A percentile compares a stretch with the other conserved stretches of the same genome.
Conservation (phyloP, 805 yeast genomes). For the Ogataea nakhonphanomensis region DNA sequence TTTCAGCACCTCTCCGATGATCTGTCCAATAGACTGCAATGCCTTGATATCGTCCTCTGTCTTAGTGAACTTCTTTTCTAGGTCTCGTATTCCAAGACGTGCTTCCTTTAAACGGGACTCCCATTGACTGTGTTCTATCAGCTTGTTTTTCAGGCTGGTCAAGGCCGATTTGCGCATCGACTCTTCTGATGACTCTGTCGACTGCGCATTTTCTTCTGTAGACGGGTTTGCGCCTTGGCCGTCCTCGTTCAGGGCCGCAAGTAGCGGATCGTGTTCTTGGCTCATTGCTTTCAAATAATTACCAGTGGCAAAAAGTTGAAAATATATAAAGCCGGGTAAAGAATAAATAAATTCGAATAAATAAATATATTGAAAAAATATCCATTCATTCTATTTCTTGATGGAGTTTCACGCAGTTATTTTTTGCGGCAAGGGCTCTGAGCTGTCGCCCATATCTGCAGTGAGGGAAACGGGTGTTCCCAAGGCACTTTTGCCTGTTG, state of each 20-base stretch:
- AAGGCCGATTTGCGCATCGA: constrained; percentile 64
- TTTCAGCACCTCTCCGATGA: constrained; percentile 94
- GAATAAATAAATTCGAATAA: neutral
- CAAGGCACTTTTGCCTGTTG: constrained; percentile 87
- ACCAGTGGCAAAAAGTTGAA: constrained; percentile 12
- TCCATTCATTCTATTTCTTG: neutral
- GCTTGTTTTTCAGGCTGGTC: constrained; percentile 73
- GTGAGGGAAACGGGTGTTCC: constrained; percentile 61
- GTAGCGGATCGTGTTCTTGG: constrained; percentile 68
- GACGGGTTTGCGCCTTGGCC: constrained; percentile 11
- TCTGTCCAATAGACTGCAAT: constrained; percentile 93
- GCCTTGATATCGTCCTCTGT: constrained; percentile 98
- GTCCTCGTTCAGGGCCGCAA: constrained; percentile 57
- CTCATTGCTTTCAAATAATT: constrained; percentile 24
- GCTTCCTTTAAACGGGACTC: constrained; percentile 85
- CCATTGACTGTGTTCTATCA: constrained; percentile 91
- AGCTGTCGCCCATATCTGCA: constrained; percentile 67
- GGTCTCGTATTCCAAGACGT: constrained; percentile 75
- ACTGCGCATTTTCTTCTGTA: constrained; percentile 22
- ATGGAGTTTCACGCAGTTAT: constrained; percentile 92
- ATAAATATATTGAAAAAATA: neutral
- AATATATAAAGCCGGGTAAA: constrained; percentile 12
- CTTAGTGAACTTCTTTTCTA: constrained; percentile 81
- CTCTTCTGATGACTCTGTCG: constrained; percentile 28
- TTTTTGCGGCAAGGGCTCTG: constrained; percentile 81